A percentile compares a stretch with the other conserved stretches of the same genome.
Evolutionary conservation across 352 stramenopile genomes (phyloP).

Genomic region (Vaucheria bursata): DNA sequence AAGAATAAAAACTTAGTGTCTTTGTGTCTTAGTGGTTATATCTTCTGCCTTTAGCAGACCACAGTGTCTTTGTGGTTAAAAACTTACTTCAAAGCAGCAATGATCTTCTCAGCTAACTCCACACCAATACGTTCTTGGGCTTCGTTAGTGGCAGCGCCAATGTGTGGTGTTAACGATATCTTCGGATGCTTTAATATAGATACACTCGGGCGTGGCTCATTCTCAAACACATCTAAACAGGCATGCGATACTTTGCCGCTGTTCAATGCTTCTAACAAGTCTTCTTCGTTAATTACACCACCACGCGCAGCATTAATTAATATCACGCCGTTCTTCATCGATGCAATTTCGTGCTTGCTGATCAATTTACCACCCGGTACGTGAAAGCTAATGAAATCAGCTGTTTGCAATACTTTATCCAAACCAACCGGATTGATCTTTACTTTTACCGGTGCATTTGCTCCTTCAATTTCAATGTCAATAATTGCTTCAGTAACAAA

Average conservation of each 20-base stretch:
- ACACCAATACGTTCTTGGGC: too few relatives aligned
- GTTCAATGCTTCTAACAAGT: not conserved
- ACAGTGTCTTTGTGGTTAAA: too few relatives aligned
- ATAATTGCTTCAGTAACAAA: too few relatives aligned
- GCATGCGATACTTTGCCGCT: not conserved
- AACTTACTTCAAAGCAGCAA: too few relatives aligned
- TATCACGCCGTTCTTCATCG: not conserved
- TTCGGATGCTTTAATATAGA: not conserved
- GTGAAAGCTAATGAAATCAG: not conserved
- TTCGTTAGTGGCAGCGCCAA: not conserved
- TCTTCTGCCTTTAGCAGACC: too few relatives aligned
- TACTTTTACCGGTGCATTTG: too few relatives aligned
- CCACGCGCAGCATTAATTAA: not conserved
- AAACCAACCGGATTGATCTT: not conserved
- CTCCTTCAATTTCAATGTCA: not conserved
- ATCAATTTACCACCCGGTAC: not conserved
- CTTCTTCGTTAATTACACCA: not conserved
- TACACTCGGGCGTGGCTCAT: too few relatives aligned
- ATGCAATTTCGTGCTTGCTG: not conserved
- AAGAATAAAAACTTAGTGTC: too few relatives aligned
- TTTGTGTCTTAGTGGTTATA: too few relatives aligned
- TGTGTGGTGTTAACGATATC: not conserved
- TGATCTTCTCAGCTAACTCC: too few relatives aligned
- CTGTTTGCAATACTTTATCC: not conserved
- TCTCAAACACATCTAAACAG: not conserved